phyloP scores from a whole-genome alignment of 139 green algal species.

The Chlorella vulgaris region DNA sequence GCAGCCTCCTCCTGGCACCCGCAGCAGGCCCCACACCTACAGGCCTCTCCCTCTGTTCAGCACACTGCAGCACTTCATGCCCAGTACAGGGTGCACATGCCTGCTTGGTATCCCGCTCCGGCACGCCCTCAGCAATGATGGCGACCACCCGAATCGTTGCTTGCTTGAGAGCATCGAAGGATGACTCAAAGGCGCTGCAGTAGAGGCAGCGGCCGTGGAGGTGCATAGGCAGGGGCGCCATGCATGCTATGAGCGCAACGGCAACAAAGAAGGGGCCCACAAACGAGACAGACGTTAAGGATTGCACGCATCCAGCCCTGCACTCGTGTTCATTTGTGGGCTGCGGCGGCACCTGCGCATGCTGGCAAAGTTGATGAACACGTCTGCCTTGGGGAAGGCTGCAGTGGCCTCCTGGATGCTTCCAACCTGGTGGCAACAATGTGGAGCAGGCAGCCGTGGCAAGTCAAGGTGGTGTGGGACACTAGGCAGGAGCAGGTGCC shows the following conservation, averaged over 20 bases:
- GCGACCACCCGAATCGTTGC: slow-evolving; percentile 86
- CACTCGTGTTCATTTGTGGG: no score
- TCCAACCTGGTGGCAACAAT: slow-evolving; percentile 42
- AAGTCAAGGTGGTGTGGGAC: not conserved
- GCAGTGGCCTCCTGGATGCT: slow-evolving; percentile 75
- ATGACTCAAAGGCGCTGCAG: slow-evolving; percentile 78
- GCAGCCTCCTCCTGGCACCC: no score
- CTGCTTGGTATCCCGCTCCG: slow-evolving; percentile 92
- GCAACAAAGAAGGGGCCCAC: no score
- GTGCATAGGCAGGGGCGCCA: not conserved
- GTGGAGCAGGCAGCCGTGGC: not conserved
- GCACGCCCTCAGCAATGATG: slow-evolving; percentile 95
- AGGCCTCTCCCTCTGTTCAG: no score
- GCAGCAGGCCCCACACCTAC: no score
- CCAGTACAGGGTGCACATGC: no score
- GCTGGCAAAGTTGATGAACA: slow-evolving; percentile 97
- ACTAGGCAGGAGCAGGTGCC: not conserved
- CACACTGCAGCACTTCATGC: no score
- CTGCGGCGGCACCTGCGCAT: slow-evolving; percentile 88
- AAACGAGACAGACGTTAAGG: no score
- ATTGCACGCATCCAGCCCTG: no score
- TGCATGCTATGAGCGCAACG: no score
- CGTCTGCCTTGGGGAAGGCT: slow-evolving; percentile 80
- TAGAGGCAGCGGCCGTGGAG: not conserved
- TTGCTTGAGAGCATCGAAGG: slow-evolving; percentile 87